Conservation (phyloP, 371 early-diverging fungal genomes). For the Mucor sp. region DNA sequence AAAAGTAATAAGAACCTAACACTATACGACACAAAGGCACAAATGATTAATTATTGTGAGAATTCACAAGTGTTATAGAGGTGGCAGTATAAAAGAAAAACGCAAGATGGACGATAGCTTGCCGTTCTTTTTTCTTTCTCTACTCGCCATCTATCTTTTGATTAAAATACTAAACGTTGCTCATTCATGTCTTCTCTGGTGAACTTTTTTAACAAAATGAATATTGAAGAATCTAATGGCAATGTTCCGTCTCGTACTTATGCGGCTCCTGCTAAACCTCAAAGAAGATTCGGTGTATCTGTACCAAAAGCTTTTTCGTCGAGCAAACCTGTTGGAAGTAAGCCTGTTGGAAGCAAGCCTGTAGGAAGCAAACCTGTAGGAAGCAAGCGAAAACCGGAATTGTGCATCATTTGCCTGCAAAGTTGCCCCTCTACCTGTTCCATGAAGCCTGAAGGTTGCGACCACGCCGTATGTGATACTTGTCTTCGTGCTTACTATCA, state of each 20-base stretch:
- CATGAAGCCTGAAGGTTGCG: neutral
- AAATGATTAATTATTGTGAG: neutral
- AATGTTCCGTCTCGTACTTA: neutral
- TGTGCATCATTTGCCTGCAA: neutral
- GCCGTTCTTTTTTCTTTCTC: neutral
- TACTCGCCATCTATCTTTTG: neutral
- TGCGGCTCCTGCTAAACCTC: neutral
- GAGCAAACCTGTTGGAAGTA: neutral
- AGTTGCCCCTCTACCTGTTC: neutral
- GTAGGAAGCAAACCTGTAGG: neutral
- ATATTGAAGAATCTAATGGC: too few species aligned
- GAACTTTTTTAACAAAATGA: neutral
- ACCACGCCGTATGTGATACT: conserved; percentile 2
- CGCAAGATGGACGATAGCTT: neutral
- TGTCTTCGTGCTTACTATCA: conserved; percentile 12
- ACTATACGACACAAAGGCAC: neutral
- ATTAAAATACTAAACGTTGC: neutral
- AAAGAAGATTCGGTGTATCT: neutral
- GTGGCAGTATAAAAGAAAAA: neutral
- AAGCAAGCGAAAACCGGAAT: neutral
- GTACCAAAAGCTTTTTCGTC: neutral
- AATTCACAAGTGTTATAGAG: neutral
- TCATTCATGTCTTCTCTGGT: neutral
- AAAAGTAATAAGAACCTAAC: too few species aligned
- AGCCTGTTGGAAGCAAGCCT: neutral